phyloP scores from a whole-genome alignment of 1,139 yeast genomes.

The Waltiozyma sp. region DNA sequence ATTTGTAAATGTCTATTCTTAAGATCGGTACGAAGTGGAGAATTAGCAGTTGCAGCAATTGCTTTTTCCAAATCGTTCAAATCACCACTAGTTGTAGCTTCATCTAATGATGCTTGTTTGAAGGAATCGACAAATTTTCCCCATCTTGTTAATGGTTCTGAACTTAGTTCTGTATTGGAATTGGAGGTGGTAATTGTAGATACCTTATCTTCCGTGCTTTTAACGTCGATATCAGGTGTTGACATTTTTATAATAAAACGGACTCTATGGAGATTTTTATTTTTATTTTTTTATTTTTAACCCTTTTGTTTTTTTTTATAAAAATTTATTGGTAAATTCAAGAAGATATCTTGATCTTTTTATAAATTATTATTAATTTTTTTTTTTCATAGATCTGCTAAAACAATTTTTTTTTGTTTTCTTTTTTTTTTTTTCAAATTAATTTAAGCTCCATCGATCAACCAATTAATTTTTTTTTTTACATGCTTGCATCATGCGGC shows the following conservation, averaged over 20 bases:
- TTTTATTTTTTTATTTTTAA: no score
- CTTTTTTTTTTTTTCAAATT: no score
- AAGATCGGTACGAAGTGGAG: conserved; percentile 26
- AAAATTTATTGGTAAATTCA: no score
- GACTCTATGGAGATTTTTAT: no score
- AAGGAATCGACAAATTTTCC: conserved; percentile 34
- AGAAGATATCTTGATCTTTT: no score
- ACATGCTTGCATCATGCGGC: no score
- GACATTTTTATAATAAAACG: background rate
- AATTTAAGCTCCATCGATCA: no score
- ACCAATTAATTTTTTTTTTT: no score
- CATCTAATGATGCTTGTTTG: conserved; percentile 34
- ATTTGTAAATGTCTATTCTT: conserved; percentile 58
- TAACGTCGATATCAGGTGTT: background rate
- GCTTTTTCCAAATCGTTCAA: conserved; percentile 13
- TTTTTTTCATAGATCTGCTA: no score
- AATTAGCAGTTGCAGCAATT: conserved; percentile 9
- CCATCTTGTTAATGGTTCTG: conserved; percentile 18
- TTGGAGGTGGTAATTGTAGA: background rate
- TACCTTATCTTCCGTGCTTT: background rate
- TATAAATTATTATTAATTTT: no score
- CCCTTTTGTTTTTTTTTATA: no score
- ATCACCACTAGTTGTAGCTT: conserved; percentile 41
- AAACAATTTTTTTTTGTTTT: no score
- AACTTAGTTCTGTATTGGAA: background rate